A percentile compares a stretch with the other conserved stretches of the same genome.
These are phyloP conservation scores for Diutina mesorugosa DNA, from an alignment of 1,139 yeast genomes.

Conservation along the genomic window DNA sequence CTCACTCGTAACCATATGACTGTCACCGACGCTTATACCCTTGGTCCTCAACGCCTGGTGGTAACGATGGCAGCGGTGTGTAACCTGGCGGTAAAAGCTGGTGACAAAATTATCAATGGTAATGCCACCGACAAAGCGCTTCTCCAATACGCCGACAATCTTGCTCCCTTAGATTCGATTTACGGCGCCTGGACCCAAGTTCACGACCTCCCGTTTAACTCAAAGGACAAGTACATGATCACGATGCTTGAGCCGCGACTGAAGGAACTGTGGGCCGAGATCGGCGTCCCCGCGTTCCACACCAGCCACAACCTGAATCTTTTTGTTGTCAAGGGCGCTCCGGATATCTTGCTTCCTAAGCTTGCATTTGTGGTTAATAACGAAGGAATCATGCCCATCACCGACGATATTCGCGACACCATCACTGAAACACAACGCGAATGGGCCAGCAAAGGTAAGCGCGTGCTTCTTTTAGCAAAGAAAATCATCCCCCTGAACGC, in stretches of 20 bases:
- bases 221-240: constrained; percentile 37
- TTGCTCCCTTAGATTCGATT: constrained; percentile 7
- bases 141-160: constrained; percentile 19
- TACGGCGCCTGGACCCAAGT: constrained; percentile 11
- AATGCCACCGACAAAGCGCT: constrained; percentile 40
- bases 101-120: constrained; percentile 20
- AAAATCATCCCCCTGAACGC: constrained; percentile 11
- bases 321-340: constrained; percentile 36
- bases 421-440: constrained; percentile 17
- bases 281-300: constrained; percentile 8
- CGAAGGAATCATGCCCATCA: neutral
- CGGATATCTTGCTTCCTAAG: constrained; percentile 28
- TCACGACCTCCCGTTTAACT: constrained; percentile 29
- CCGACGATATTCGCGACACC: constrained; percentile 8
- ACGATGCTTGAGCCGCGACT: constrained; percentile 12
- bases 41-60: constrained; percentile 10
- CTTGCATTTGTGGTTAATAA: constrained; percentile 14
- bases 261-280: constrained; percentile 5
- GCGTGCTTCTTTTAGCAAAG: constrained; percentile 30
- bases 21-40: constrained; percentile 14
- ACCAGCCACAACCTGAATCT: constrained; percentile 6
- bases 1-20: constrained; percentile 21
- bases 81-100: constrained; percentile 21
- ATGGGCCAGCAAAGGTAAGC: constrained; percentile 31
- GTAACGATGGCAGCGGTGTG: constrained; percentile 22